A percentile compares a stretch with the other conserved stretches of the same genome.
phyloP scores from a whole-genome alignment of 169 alveolate species.

The Eimeria sp. region DNA sequence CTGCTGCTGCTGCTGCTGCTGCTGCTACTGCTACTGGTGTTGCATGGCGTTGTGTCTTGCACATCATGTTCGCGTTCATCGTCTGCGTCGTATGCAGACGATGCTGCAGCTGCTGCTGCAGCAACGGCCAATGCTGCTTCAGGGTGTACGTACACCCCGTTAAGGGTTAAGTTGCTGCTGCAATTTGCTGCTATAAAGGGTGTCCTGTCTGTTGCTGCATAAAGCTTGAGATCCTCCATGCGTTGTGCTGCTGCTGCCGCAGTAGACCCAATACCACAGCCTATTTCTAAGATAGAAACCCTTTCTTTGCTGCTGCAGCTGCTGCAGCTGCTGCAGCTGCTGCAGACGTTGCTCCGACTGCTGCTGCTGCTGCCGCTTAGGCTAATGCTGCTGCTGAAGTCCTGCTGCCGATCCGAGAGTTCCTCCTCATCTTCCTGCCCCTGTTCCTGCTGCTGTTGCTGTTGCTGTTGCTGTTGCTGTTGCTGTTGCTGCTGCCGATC shows the following conservation, averaged over 20 bases:
- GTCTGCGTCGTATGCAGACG: not conserved
- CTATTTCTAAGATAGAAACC: not conserved
- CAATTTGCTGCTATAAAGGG: not conserved
- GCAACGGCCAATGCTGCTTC: not conserved
- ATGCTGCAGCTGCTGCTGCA: not conserved
- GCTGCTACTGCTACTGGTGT: not conserved
- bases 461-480: not conserved
- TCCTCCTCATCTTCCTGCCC: not conserved
- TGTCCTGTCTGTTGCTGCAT: not conserved
- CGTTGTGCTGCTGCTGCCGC: not conserved
- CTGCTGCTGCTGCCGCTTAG: no score
- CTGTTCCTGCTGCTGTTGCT: not conserved
- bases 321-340: not conserved
- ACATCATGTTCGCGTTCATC: not conserved
- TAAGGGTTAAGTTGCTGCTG: not conserved
- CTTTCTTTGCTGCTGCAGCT: constrained; percentile 22
- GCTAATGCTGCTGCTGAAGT: no score
- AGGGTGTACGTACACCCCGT: not conserved
- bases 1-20: not conserved
- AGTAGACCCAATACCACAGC: not conserved
- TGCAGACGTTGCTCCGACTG: no score
- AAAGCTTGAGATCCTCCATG: not conserved
- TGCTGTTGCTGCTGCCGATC: constrained; percentile 17
- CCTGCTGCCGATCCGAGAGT: not conserved
- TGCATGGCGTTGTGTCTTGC: not conserved